Evolutionary conservation across 164 flowering plant genomes (phyloP), one percentile per base, ranked within the genome.

Genomic region (Macadamia tetraphylla): DNA sequence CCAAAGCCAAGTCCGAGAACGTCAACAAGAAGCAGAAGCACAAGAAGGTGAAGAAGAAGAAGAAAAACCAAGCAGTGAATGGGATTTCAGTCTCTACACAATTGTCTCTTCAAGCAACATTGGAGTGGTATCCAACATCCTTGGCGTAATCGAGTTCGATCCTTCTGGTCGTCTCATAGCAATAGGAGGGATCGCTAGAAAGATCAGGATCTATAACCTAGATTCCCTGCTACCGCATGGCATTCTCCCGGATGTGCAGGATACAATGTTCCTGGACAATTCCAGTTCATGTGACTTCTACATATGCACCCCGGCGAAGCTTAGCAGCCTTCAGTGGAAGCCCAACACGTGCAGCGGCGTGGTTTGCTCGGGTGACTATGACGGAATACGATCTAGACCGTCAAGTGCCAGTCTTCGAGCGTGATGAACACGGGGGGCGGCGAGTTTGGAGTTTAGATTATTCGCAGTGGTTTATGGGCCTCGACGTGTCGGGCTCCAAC

Each of bases 361-460:
- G 9, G 0, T 87, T 0, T 87, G 87, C n/a, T 75, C 90, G 8
- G 91, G 88, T 1, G 94, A 89, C 75, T 89, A 89, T 67, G 94
- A 89, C 46, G 94, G 94, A 89, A 70, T 86, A 89, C 61, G 88
- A 89, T 48, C 82, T 89, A 42, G 91, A 89, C 66, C 76, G 55
- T 11, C 73, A 65, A 3, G 40, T 76, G 6, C 85, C 94, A 5
- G 66, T 87, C 4, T 84, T 83, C 67, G 94, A 89, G 76, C 84
- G 94, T 0, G 94, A 89, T 65, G 94, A 89, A 74, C 91, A 89
- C 56, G 87, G 90, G 17, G 94, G 94, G 2, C 77, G 86, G 10
- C 81, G 88, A 43, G 79, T 89, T 1, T 89, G 94, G 95, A 85
- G 88, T 75, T 64, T 89, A 58, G 95, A 89, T 72, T 89, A 89